Base-by-base conservation (phyloP, 371 early-diverging fungal species). In the Rhizopus delemar region DNA sequence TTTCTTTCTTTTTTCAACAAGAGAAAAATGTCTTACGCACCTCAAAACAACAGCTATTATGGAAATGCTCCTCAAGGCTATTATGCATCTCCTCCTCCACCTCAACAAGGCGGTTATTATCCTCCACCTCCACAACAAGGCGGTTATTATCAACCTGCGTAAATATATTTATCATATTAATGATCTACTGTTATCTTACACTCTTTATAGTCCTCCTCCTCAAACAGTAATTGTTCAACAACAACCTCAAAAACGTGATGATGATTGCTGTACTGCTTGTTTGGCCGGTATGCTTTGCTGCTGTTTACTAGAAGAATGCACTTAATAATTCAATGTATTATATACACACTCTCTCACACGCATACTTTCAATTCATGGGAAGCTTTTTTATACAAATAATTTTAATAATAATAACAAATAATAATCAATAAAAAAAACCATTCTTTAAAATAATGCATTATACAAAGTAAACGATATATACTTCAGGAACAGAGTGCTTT, bases 201-300 rank as follows among this genome's bases (percentile, higher is more conserved):
- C 4, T 41, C 32, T 46, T 11, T 6, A 5, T 59, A 71, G 72
- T 39, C 72, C 72, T 33, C 57, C 65, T 31, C 72, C 72, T 34
- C 65, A 64, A 48, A 65, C 72, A 8, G 60, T 71, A 32, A 46
- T 65, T 39, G 50, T 71, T 50, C 72, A 71, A 46, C 72, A 71
- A 39, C 65, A 65, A 57, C 65, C 65, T 28, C 71, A 56, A 38
- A 53, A 46, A 12, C 39, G 57, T 6, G 63, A 71, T 53, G 63
- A 71, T 57, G 65, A 59, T 38, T 71, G 72, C 32, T 71, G 72
- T 60, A 65, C 66, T 59, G 72, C 69, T 39, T 71, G 68, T 67
- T 56, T 67, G 63, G 68, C 68, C 15, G 56, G 56, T 62, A 59
- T 67, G 59, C 53, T 67, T 41, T 67, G 68, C 48, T 67, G 68